These are phyloP conservation scores for Annona squamosa DNA, from an alignment of 164 flowering plant species.

Conservation along the genomic window DNA sequence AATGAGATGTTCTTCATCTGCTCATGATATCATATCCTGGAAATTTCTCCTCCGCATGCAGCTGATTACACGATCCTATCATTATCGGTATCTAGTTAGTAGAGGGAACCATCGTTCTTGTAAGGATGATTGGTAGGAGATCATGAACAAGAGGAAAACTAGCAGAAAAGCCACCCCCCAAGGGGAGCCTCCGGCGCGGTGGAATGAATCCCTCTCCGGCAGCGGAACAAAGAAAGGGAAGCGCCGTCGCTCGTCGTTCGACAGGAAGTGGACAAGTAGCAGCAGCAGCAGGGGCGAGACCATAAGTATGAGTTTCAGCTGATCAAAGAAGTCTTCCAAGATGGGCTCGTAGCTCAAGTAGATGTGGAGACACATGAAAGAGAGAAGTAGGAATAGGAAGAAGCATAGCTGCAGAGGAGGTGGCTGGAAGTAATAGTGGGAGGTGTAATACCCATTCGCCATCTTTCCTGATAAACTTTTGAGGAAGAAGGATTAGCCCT, in stretches of 20 bases:
- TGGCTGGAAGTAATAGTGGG: slow-evolving; percentile 14
- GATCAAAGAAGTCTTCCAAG: slow-evolving; percentile 39
- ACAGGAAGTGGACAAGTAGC: slow-evolving; percentile 56
- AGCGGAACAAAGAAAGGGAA: slow-evolving; percentile 34
- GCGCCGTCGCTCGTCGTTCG: slow-evolving; percentile 25
- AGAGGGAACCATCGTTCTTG: slow-evolving; percentile 90
- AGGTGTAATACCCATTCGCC: slow-evolving; percentile 11
- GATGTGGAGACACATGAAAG: slow-evolving; percentile 51
- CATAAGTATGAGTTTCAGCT: slow-evolving; percentile 53
- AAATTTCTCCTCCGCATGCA: neutral
- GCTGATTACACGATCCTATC: neutral
- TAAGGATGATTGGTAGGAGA: slow-evolving; percentile 67
- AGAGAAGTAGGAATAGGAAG: slow-evolving; percentile 43
- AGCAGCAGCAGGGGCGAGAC: slow-evolving; percentile 54
- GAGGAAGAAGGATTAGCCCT: neutral
- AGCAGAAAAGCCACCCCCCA: slow-evolving; percentile 82
- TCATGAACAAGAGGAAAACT: slow-evolving; percentile 67
- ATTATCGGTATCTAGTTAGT: slow-evolving; percentile 16
- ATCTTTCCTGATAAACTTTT: slow-evolving; percentile 1
- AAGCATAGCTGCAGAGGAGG: slow-evolving; percentile 53
- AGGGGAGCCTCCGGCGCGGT: slow-evolving; percentile 79
- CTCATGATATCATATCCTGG: neutral
- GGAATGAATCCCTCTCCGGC: slow-evolving; percentile 65
- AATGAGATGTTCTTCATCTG: neutral
- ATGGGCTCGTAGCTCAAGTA: slow-evolving; percentile 57